phyloP scores from a whole-genome alignment of 345 rosid genomes.

The Acer yangbiense region DNA sequence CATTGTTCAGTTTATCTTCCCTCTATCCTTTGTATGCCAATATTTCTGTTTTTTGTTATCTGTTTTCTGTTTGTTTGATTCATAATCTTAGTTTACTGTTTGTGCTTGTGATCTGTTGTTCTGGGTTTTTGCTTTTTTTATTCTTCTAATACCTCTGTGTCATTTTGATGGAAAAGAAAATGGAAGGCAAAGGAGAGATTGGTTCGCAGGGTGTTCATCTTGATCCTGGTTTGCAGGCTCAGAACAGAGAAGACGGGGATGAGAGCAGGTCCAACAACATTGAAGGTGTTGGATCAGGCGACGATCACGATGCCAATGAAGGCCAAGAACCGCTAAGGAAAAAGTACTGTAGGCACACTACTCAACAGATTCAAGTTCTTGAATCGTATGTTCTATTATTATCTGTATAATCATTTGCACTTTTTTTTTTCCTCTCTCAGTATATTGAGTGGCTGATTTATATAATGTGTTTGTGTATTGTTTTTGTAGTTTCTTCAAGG shows the following conservation, averaged over 20 bases:
- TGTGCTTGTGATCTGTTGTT: conserved; percentile 1
- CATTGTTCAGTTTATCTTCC: conserved; percentile 44
- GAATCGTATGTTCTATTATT: conserved; percentile 49
- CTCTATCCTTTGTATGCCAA: conserved; percentile 43
- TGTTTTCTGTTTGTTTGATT: not conserved
- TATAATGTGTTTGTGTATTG: not conserved
- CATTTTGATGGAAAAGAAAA: conserved; percentile 22
- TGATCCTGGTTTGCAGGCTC: conserved; percentile 20
- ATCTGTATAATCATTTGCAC: not conserved
- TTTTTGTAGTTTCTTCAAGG: conserved; percentile 49
- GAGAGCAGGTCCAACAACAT: conserved; percentile 59
- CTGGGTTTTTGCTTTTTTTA: conserved; percentile 3
- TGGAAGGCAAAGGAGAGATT: conserved; percentile 46
- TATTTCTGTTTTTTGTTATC: not conserved
- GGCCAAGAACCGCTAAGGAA: conserved; percentile 42
- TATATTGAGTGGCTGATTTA: not conserved
- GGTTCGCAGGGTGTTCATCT: conserved; percentile 37
- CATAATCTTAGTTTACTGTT: no score
- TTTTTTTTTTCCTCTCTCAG: not conserved
- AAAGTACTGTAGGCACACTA: conserved; percentile 77
- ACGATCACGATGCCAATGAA: conserved; percentile 45
- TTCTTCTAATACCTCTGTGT: conserved; percentile 2
- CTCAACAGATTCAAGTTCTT: conserved; percentile 72
- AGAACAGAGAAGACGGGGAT: conserved; percentile 44
- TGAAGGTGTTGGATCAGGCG: conserved; percentile 59